Evolutionary conservation across 345 rosid species (phyloP), one percentile per base, ranked within the genome.

Genomic region (Viola odorata): DNA sequence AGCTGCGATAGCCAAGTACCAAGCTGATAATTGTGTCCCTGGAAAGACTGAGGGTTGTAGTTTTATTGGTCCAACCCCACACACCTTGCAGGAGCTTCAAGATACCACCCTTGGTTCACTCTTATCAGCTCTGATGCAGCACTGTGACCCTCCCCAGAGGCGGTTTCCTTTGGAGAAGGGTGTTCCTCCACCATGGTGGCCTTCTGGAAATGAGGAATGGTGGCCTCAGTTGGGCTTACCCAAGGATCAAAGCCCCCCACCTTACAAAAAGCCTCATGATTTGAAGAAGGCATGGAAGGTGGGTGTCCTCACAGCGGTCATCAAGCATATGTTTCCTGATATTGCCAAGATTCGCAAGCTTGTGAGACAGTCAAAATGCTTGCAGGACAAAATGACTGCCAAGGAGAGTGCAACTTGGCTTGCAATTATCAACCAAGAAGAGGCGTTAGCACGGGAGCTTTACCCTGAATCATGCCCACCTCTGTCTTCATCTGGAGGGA

Each of bases 181-280:
- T 42, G 70, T 82, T 58, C 58, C 97, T 16, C 98, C 98, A 3
- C 98, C 97, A 11, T 92, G 97, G 98, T 92, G 98, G 98, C 97
- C 98, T 6, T 69, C 70, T 0, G 97, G 98, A 48, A 65, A 65
- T n/a, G 98, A 92, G 77, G 96, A 92, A 23, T 92, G 85, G 88
- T 90, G 98, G 98, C 81, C 82, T 1, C 87, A 89, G 5, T 63
- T 92, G 66, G 80, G 90, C 41, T 68, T 92, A 72, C 83, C 88
- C 0, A 82, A 80, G 58, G 88, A 80, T 8, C 86, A 70, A 48
- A 80, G 87, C n/a, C 68, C 95, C 55, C 98, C 96, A 5, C 97
- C 97, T 58, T 92, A 92, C 78, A 92, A 86, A 90, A 92, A 92
- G 78, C 98, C 97, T 69, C 98, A 90, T 66, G 98, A 90, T 69